phyloP scores from a whole-genome alignment of 2,329 filamentous ascomycete species.

The Xylaria multiplex region DNA sequence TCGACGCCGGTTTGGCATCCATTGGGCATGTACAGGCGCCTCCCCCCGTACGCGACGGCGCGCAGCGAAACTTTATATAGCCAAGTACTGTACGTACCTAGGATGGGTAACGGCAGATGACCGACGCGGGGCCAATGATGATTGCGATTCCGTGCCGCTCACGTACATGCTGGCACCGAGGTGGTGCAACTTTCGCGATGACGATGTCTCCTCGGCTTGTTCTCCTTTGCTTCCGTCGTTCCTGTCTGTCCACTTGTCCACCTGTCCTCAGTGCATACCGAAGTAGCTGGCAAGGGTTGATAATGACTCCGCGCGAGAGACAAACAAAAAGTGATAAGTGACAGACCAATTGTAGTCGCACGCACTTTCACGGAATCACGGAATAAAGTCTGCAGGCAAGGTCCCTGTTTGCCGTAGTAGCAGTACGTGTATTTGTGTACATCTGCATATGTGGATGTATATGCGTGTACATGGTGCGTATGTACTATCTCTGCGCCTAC shows the following conservation, averaged over 20 bases:
- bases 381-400: background rate
- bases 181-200: background rate
- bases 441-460: background rate
- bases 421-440: too few relatives aligned
- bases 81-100: too few relatives aligned
- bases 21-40: background rate
- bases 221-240: too few relatives aligned
- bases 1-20: too few relatives aligned
- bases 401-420: background rate
- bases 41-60: background rate
- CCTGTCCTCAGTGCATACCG: too few relatives aligned
- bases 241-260: too few relatives aligned
- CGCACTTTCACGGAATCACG: background rate
- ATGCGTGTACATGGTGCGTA: background rate
- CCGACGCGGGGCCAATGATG: background rate
- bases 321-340: background rate
- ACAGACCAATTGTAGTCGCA: background rate
- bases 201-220: background rate
- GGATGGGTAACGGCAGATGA: constrained; percentile 1
- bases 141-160: background rate
- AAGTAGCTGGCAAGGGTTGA: background rate
- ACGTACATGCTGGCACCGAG: background rate
- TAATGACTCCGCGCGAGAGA: background rate
- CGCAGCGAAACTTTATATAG: too few relatives aligned
- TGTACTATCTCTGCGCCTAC: background rate